Conservation (phyloP, 2,329 filamentous ascomycete species). For the Alternaria triticimaculans region DNA sequence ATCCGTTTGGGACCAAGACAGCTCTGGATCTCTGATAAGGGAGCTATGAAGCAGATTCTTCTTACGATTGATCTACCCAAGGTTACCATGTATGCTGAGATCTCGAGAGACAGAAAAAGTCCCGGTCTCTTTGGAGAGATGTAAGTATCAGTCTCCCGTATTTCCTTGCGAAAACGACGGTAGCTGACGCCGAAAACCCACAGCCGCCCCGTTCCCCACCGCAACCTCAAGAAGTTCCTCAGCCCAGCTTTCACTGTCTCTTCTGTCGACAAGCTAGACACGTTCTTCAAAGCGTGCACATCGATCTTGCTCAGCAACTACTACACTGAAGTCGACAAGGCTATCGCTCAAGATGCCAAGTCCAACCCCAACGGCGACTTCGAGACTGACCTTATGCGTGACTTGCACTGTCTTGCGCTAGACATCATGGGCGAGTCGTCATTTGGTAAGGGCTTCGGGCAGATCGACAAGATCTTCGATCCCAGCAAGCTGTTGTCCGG, state of each 20-base stretch:
- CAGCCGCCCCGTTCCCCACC: constrained; percentile 1
- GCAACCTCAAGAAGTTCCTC: constrained; percentile 2
- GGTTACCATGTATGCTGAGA: constrained; percentile 4
- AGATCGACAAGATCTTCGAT: constrained; percentile 6
- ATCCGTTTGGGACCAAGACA: constrained; percentile 1
- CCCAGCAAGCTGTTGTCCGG: neutral
- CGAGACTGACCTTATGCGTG: constrained; percentile 1
- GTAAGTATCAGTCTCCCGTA: neutral
- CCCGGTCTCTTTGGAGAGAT: constrained; percentile 1
- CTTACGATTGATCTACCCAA: neutral
- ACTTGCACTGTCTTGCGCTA: neutral
- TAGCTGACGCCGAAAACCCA: neutral
- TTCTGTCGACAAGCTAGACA: neutral
- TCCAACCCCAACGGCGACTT: neutral
- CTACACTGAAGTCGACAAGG: neutral
- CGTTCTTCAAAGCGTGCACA: constrained; percentile 2
- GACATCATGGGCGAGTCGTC: constrained; percentile 4
- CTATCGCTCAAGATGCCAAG: neutral
- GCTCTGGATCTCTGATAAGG: constrained; percentile 1
- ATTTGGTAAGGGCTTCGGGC: constrained; percentile 1
- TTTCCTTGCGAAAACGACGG: neutral
- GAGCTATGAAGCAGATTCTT: constrained; percentile 3
- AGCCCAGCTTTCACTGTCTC: neutral
- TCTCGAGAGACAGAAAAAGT: neutral
- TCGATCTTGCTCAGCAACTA: constrained; percentile 1